Percentiles rank a stretch among this genome's conserved stretches.
Evolutionary conservation across 176 grass and related monocot species (phyloP).

Genomic region (Aegilops sharonensis): DNA sequence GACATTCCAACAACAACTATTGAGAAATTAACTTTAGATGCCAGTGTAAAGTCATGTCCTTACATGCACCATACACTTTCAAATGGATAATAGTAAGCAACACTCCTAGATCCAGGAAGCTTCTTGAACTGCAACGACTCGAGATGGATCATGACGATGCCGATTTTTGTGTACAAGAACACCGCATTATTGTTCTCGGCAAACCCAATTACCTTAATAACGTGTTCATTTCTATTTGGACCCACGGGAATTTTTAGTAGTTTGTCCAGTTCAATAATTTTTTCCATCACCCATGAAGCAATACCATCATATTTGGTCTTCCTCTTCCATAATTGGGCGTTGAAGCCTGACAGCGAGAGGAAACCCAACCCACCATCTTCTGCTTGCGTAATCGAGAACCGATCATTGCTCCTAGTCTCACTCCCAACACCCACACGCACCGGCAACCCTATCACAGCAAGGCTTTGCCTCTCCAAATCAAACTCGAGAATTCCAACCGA

Average conservation of each 20-base stretch:
- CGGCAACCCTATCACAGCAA: background rate
- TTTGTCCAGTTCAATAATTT: background rate
- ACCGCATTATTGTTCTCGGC: background rate
- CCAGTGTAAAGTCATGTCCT: background rate
- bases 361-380: background rate
- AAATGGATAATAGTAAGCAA: background rate
- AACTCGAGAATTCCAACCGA: background rate
- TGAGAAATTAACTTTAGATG: too few relatives aligned
- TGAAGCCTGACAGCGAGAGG: background rate
- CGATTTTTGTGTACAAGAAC: background rate
- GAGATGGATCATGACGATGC: background rate
- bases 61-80: background rate
- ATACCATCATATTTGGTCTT: background rate
- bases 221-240: background rate
- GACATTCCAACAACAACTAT: too few relatives aligned
- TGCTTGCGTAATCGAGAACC: background rate
- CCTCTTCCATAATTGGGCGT: background rate
- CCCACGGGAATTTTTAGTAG: background rate
- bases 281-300: background rate
- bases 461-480: background rate
- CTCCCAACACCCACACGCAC: background rate
- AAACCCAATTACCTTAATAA: background rate
- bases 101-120: background rate
- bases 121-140: background rate
- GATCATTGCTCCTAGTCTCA: too few relatives aligned